Percentiles rank a stretch among this genome's conserved stretches.
These are phyloP conservation scores for Brachypodium distachyon DNA, from an alignment of 202 grass and related monocot genomes.

Conservation along the genomic window DNA sequence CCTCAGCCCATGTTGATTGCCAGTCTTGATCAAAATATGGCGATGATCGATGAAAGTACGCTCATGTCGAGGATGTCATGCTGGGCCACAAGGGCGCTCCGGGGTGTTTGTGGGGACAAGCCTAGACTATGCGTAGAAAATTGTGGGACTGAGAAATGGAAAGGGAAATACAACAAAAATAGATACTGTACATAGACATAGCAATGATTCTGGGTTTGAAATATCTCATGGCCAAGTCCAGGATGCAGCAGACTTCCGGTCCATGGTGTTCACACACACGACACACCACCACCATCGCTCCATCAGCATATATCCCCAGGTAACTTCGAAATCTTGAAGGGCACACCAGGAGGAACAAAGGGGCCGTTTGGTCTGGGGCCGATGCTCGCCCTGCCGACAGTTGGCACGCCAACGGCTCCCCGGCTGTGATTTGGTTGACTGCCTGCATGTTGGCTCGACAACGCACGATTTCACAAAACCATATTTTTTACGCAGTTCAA, in stretches of 20 bases:
- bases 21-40: background rate
- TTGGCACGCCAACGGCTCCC: too few relatives aligned
- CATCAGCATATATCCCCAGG: too few relatives aligned
- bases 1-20: background rate
- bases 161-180: background rate
- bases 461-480: too few relatives aligned
- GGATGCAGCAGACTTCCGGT: background rate
- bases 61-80: background rate
- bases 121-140: background rate
- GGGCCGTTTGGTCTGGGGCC: too few relatives aligned
- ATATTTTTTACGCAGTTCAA: too few relatives aligned
- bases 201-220: background rate
- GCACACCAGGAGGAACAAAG: background rate
- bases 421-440: too few relatives aligned
- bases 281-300: too few relatives aligned
- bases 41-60: background rate
- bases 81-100: background rate
- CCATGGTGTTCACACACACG: background rate
- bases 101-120: background rate
- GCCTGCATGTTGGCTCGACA: too few relatives aligned
- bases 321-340: background rate
- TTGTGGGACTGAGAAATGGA: background rate
- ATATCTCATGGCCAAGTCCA: background rate
- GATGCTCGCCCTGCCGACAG: too few relatives aligned
- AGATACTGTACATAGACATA: too few relatives aligned